phyloP scores from a whole-genome alignment of 2,329 filamentous ascomycete species.

The Scorias spongiosa region DNA sequence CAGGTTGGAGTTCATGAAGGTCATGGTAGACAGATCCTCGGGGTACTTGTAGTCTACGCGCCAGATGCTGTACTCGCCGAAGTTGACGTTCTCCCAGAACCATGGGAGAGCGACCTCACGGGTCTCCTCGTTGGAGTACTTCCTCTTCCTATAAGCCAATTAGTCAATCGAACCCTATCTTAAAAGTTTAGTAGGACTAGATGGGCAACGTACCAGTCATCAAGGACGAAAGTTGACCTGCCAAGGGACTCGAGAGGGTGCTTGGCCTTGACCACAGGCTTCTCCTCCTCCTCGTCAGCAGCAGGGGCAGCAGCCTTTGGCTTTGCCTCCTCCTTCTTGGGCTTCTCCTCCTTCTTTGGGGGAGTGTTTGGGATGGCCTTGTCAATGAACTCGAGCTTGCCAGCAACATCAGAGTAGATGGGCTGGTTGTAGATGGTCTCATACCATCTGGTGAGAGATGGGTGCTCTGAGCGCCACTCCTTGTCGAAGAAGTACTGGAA shows the following conservation, averaged over 20 bases:
- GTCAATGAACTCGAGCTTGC: slow-evolving; percentile 65
- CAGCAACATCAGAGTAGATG: slow-evolving; percentile 69
- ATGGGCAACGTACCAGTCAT: slow-evolving; percentile 53
- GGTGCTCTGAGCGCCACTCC: slow-evolving; percentile 68
- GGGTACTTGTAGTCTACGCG: slow-evolving; percentile 97
- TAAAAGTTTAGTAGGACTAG: too few relatives aligned
- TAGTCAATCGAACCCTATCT: neutral
- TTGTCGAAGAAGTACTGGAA: slow-evolving; percentile 94
- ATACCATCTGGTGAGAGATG: slow-evolving; percentile 85
- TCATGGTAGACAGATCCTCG: slow-evolving; percentile 87
- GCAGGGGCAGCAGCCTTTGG: slow-evolving; percentile 36
- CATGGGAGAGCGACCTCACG: slow-evolving; percentile 70
- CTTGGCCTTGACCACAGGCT: slow-evolving; percentile 73
- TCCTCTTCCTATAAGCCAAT: slow-evolving; percentile 49
- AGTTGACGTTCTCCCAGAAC: slow-evolving; percentile 96
- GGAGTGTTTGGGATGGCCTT: slow-evolving; percentile 57
- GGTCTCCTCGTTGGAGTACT: slow-evolving; percentile 94
- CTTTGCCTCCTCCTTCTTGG: slow-evolving; percentile 42
- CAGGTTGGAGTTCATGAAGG: slow-evolving; percentile 98
- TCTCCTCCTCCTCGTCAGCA: slow-evolving; percentile 45
- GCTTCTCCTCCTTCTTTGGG: slow-evolving; percentile 51
- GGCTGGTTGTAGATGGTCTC: slow-evolving; percentile 85
- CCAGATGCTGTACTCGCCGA: slow-evolving; percentile 94
- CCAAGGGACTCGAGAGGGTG: slow-evolving; percentile 81
- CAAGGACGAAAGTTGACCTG: slow-evolving; percentile 65